Evolutionary conservation across 2,329 filamentous ascomycete genomes (phyloP).

Genomic region (Pseudomassariella vexata): DNA sequence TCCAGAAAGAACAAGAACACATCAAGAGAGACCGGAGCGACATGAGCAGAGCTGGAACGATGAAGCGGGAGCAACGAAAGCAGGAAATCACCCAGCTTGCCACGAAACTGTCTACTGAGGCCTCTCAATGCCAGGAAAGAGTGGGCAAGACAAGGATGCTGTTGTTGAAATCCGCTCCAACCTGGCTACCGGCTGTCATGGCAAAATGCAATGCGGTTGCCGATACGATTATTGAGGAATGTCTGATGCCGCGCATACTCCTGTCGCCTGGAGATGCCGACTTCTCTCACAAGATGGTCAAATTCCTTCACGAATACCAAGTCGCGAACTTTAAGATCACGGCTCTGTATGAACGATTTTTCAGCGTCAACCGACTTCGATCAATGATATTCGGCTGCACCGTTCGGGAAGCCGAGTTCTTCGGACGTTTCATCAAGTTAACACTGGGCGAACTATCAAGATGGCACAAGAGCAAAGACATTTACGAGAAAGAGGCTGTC

Average conservation of each 20-base stretch:
- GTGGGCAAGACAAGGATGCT: constrained; percentile 63
- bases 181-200: constrained; percentile 67
- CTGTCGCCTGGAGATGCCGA: constrained; percentile 83
- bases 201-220: constrained; percentile 63
- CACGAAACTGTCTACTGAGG: constrained; percentile 66
- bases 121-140: constrained; percentile 61
- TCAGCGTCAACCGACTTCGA: constrained; percentile 74
- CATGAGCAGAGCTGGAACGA: constrained; percentile 58
- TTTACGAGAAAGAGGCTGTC: constrained; percentile 79
- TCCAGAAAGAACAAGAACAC: constrained; percentile 61
- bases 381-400: constrained; percentile 85
- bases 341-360: constrained; percentile 76
- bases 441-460: constrained; percentile 70
- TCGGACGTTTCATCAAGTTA: constrained; percentile 86
- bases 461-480: constrained; percentile 75
- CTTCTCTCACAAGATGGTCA: constrained; percentile 81
- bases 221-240: constrained; percentile 78
- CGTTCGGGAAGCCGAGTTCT: constrained; percentile 81
- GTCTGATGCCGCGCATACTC: constrained; percentile 81
- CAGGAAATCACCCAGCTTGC: constrained; percentile 64
- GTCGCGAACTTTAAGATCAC: constrained; percentile 83
- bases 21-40: constrained; percentile 69
- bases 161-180: constrained; percentile 61
- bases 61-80: constrained; percentile 64
- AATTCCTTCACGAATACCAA: constrained; percentile 78